Evolutionary conservation across 192 early-diverging fungal genomes (phyloP).

Genomic region (Rhizophlyctis rosea): DNA sequence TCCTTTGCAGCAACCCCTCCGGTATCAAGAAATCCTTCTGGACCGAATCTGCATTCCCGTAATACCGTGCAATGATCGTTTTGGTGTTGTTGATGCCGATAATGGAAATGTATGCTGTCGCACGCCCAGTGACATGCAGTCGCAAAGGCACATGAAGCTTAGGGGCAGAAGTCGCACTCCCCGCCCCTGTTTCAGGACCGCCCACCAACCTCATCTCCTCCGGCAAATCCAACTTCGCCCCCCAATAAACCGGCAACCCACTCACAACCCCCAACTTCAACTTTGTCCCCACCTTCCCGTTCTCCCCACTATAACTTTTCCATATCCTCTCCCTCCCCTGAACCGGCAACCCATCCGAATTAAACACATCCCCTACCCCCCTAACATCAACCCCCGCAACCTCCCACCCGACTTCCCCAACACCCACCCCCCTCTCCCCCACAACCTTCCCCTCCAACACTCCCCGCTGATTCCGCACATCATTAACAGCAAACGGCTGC

Average conservation of each 20-base stretch:
- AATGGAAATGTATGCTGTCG: conserved; percentile 64
- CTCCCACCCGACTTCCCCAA: conserved; percentile 54
- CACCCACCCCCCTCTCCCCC: conserved; percentile 35
- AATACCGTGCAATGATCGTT: conserved; percentile 63
- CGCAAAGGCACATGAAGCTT: conserved; percentile 55
- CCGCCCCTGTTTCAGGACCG: too few relatives aligned
- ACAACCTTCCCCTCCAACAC: conserved; percentile 55
- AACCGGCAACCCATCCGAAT: conserved; percentile 73
- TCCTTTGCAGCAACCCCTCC: conserved; percentile 4
- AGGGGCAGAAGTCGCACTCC: conserved; percentile 1
- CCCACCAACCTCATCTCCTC: too few relatives aligned
- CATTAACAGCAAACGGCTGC: conserved; percentile 68
- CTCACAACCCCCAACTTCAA: not conserved
- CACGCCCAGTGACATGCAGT: conserved; percentile 62
- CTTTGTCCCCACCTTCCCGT: not conserved
- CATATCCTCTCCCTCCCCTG: conserved; percentile 43
- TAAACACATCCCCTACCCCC: conserved; percentile 53
- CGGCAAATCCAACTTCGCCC: conserved; percentile 31
- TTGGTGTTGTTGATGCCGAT: conserved; percentile 40
- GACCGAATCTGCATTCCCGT: conserved; percentile 61
- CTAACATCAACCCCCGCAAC: conserved; percentile 75
- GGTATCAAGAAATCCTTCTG: conserved; percentile 68
- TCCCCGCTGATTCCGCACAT: conserved; percentile 72
- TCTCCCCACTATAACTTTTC: conserved; percentile 8
- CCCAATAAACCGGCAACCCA: conserved; percentile 35